phyloP scores from a whole-genome alignment of 495 filamentous ascomycete genomes.

The Penicillium longicatenatum region DNA sequence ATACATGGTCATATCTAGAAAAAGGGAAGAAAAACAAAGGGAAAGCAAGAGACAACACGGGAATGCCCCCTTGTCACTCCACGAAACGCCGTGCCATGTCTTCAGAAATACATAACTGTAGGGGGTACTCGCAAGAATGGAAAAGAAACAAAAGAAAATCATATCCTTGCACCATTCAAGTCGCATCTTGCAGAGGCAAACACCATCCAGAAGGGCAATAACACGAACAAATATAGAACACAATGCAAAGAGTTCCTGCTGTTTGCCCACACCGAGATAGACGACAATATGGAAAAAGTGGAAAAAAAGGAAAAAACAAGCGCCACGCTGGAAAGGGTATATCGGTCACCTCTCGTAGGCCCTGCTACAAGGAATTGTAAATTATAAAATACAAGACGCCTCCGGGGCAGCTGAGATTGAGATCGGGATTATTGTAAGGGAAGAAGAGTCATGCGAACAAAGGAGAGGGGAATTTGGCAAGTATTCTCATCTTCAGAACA shows the following conservation, averaged over 20 bases:
- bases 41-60: constrained; percentile 10
- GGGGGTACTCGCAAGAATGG: constrained; percentile 29
- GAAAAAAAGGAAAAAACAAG: background rate
- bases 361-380: constrained; percentile 34
- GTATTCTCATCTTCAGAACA: background rate
- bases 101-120: constrained; percentile 25
- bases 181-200: background rate
- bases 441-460: constrained; percentile 9
- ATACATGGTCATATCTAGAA: background rate
- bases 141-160: constrained; percentile 6
- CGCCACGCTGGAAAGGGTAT: constrained; percentile 23
- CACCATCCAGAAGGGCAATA: background rate
- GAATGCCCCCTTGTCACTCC: constrained; percentile 21
- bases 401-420: constrained; percentile 18
- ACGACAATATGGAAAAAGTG: constrained; percentile 4
- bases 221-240: background rate
- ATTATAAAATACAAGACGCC: constrained; percentile 34
- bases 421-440: constrained; percentile 10
- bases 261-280: constrained; percentile 6
- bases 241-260: constrained; percentile 7
- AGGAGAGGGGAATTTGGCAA: background rate
- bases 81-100: constrained; percentile 31
- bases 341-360: constrained; percentile 34
- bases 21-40: background rate
- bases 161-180: background rate